These are phyloP conservation scores for Penicillium thymicola DNA, from an alignment of 2,329 filamentous ascomycete species.

Conservation along the genomic window DNA sequence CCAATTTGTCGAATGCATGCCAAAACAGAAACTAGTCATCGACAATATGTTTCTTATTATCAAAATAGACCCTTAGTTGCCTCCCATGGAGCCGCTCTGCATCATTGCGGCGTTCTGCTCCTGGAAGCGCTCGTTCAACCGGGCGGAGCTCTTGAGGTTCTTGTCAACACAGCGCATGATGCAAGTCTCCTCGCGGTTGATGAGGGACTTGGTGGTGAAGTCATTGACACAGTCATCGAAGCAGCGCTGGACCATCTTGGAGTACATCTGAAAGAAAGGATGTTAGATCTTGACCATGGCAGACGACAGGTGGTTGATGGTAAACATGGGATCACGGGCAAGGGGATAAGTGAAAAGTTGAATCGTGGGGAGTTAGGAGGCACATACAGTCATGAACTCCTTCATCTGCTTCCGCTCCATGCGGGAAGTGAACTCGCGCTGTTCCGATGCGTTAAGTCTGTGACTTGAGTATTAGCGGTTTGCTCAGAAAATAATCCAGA, in stretches of 20 bases:
- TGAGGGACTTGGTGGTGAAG: constrained; percentile 95
- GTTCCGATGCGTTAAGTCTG: constrained; percentile 73
- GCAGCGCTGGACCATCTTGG: constrained; percentile 61
- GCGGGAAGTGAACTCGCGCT: constrained; percentile 87
- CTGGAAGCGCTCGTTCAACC: constrained; percentile 86
- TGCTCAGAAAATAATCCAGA: constrained; percentile 4
- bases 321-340: not conserved
- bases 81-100: constrained; percentile 54
- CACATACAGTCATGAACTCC: constrained; percentile 91
- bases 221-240: constrained; percentile 97
- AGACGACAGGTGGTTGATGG: not conserved
- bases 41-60: not conserved
- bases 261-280: constrained; percentile 57
- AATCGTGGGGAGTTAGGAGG: not conserved
- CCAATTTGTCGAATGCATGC: not conserved
- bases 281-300: constrained; percentile 5
- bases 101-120: constrained; percentile 68
- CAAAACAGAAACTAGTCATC: not conserved
- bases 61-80: constrained; percentile 19
- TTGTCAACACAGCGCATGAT: constrained; percentile 95
- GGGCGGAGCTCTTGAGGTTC: constrained; percentile 86
- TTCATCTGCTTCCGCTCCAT: constrained; percentile 99
- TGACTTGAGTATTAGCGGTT: constrained; percentile 4
- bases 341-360: not conserved
- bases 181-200: constrained; percentile 83